Percentiles rank a stretch among this genome's conserved stretches.
These are phyloP conservation scores for Ceratobasidium sp. DNA, from an alignment of 1,284 basidiomycete genomes.

Conservation along the genomic window DNA sequence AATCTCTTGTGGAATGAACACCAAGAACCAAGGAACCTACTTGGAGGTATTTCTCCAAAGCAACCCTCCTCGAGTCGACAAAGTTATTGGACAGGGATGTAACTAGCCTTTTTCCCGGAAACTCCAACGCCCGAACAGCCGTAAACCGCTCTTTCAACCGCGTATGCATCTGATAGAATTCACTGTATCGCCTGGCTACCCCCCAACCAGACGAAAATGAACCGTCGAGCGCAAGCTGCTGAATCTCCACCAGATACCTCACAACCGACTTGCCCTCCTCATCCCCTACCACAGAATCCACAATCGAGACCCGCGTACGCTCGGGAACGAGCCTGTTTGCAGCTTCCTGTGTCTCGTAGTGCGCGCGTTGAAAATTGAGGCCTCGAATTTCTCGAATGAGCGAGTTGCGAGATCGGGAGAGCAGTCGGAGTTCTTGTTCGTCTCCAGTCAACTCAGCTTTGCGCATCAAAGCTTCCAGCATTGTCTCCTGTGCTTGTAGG, in stretches of 20 bases:
- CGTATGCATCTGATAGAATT: conserved; percentile 90
- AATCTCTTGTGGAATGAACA: neutral
- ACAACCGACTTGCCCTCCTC: conserved; percentile 89
- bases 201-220: conserved; percentile 86
- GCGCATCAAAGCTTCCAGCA: conserved; percentile 86
- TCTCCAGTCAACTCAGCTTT: conserved; percentile 95
- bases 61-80: conserved; percentile 79
- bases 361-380: conserved; percentile 84
- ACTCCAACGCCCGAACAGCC: conserved; percentile 74
- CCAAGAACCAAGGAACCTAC: conserved; percentile 54
- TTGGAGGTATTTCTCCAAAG: conserved; percentile 89
- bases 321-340: conserved; percentile 83
- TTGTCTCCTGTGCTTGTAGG: conserved; percentile 78
- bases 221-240: conserved; percentile 80
- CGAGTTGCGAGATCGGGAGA: conserved; percentile 80
- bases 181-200: conserved; percentile 90
- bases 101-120: conserved; percentile 91
- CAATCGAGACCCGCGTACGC: conserved; percentile 78
- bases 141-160: conserved; percentile 77
- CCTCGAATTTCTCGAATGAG: conserved; percentile 85
- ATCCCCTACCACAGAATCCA: conserved; percentile 73
- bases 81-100: conserved; percentile 81
- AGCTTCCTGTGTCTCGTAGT: conserved; percentile 89
- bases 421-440: conserved; percentile 80
- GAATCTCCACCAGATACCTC: conserved; percentile 90